These are phyloP conservation scores for Glaciozyma antarctica DNA, from an alignment of 768 basidiomycete species.

Conservation along the genomic window DNA sequence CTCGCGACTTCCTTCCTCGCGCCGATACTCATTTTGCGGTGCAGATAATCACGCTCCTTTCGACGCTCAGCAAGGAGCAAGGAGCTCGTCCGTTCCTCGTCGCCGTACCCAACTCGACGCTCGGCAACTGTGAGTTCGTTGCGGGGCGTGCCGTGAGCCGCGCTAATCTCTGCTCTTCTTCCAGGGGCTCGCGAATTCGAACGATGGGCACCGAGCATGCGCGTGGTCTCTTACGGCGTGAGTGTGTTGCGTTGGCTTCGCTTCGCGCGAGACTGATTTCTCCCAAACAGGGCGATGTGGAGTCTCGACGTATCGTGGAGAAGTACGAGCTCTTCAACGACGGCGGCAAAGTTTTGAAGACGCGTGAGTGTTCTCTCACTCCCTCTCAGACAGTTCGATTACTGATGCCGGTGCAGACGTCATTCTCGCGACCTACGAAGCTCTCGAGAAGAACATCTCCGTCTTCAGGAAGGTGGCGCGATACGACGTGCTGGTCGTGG, in stretches of 20 bases:
- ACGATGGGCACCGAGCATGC: conserved; percentile 53
- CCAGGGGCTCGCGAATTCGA: conserved; percentile 75
- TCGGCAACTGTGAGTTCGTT: conserved; percentile 52
- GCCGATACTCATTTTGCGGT: too few species aligned
- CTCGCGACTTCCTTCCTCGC: conserved; percentile 42
- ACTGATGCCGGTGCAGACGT: conserved; percentile 50
- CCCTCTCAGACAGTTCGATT: background rate
- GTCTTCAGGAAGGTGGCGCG: conserved; percentile 72
- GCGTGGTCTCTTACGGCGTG: conserved; percentile 62
- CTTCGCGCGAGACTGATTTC: background rate
- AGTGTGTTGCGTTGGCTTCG: background rate
- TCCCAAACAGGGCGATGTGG: conserved; percentile 57
- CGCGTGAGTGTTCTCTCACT: background rate
- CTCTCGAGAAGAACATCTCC: conserved; percentile 56
- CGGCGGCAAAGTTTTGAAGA: conserved; percentile 4
- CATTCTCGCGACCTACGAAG: conserved; percentile 79
- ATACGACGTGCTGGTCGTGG: conserved; percentile 90
- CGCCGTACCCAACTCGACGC: conserved; percentile 91
- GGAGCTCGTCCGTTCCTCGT: conserved; percentile 70
- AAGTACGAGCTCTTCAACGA: conserved; percentile 68
- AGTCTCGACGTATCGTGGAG: conserved; percentile 68
- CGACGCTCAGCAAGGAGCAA: conserved; percentile 51
- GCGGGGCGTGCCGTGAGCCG: background rate
- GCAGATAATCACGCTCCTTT: conserved; percentile 66
- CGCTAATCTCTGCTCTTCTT: background rate